Conservation (phyloP, 1,284 basidiomycete genomes). For the Heliocybe sulcata region DNA sequence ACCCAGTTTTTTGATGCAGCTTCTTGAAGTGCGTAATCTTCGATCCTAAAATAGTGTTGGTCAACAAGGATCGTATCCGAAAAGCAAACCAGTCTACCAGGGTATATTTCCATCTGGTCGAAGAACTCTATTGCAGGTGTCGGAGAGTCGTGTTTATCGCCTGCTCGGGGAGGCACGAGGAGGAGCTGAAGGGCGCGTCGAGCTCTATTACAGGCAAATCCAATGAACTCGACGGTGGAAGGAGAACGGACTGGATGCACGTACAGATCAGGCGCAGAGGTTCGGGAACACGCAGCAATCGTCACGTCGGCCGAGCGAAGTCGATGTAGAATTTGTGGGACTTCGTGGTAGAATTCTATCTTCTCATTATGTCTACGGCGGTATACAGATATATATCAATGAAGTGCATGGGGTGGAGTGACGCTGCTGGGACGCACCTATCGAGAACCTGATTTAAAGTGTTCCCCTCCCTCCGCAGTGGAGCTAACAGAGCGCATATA, state of each 20-base stretch:
- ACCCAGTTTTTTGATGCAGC: constrained; percentile 70
- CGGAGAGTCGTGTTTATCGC: constrained; percentile 27
- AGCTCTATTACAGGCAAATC: constrained; percentile 33
- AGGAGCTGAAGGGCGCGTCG: constrained; percentile 68
- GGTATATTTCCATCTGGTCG: constrained; percentile 81
- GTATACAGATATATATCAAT: constrained; percentile 3
- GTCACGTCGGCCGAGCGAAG: constrained; percentile 47
- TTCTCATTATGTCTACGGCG: constrained; percentile 40
- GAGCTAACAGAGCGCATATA: constrained; percentile 30
- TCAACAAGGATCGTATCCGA: neutral
- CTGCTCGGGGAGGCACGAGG: constrained; percentile 44
- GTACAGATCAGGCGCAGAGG: constrained; percentile 62
- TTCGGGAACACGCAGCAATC: constrained; percentile 75
- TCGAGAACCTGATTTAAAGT: constrained; percentile 58
- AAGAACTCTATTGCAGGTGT: constrained; percentile 63
- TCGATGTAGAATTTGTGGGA: constrained; percentile 67
- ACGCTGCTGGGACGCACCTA: constrained; percentile 27
- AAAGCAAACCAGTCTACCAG: constrained; percentile 35
- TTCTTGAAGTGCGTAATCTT: constrained; percentile 78
- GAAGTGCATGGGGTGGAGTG: neutral
- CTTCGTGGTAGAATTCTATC: constrained; percentile 70
- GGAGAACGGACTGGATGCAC: constrained; percentile 18
- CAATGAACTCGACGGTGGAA: neutral
- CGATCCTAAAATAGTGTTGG: constrained; percentile 40
- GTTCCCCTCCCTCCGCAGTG: constrained; percentile 51